Evolutionary conservation across 2,329 filamentous ascomycete genomes (phyloP).

Genomic region (Mariannaea sp.): DNA sequence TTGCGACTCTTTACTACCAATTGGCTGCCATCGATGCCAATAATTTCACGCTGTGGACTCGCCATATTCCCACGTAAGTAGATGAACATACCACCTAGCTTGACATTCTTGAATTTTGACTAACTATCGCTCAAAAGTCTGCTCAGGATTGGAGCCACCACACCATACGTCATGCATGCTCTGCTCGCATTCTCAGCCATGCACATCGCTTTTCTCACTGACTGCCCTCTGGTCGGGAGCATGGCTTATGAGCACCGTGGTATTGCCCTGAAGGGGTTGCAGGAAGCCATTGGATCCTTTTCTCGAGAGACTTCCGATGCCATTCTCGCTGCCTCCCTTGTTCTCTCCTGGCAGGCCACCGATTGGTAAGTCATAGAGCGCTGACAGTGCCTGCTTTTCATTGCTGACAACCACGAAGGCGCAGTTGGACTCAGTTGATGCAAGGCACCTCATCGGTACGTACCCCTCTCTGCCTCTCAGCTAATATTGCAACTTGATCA

Average conservation of each 20-base stretch:
- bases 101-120: conserved; percentile 6
- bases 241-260: conserved; percentile 89
- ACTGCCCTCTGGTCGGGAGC: conserved; percentile 82
- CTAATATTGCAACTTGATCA: neutral
- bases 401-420: conserved; percentile 60
- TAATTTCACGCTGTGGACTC: conserved; percentile 89
- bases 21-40: conserved; percentile 77
- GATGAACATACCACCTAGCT: neutral
- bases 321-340: conserved; percentile 85
- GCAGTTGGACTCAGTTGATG: conserved; percentile 90
- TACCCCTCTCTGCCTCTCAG: conserved; percentile 26
- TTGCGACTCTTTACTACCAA: conserved; percentile 83
- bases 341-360: conserved; percentile 93
- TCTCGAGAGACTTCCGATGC: conserved; percentile 88
- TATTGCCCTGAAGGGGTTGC: conserved; percentile 82
- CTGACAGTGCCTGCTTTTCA: conserved; percentile 3
- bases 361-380: conserved; percentile 74
- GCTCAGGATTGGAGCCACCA: conserved; percentile 78
- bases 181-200: conserved; percentile 93
- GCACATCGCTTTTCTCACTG: conserved; percentile 87
- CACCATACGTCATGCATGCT: conserved; percentile 92
- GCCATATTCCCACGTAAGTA: conserved; percentile 87
- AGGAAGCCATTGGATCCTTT: conserved; percentile 84
- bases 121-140: conserved; percentile 34
- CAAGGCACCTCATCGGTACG: conserved; percentile 87